Base-by-base conservation (phyloP, 2,329 filamentous ascomycete genomes). In the Claviceps pazoutovae region DNA sequence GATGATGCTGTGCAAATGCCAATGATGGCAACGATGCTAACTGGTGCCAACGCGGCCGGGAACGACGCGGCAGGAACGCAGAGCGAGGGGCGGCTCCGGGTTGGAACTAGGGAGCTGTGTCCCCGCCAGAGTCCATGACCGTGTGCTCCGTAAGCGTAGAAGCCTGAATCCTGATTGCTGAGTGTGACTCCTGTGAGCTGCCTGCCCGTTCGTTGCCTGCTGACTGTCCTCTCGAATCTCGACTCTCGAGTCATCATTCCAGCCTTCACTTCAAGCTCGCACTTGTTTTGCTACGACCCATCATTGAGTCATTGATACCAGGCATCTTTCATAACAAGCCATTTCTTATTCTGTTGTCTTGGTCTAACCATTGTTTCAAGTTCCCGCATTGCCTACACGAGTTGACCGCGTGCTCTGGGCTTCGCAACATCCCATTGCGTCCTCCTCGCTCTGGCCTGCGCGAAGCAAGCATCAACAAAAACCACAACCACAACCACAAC, bases 101-200 rank as follows among this genome's bases (percentile, higher is more conserved):
- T 14, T 44, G 21, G 21, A 19, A 42, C 41, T 11, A 41, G 16
- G 16, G 38, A 43, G 5, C 43, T 7, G 23, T 23, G 26, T 21
- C 13, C 44, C 16, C 11, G 23, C 14, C 23, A 16, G 37, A 16
- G 37, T 39, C 14, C n/a, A 17, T 39, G 16, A 21, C 38, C 26
- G 30, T 44, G 48, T 39, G 23, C 39, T 36, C 48, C 49, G 49
- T 50, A 50, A 46, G 26, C 49, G 49, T 46, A 14, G 42, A 50
- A 46, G 49, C 49, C 49, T 50, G 42, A 42, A 46, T 34, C 30
- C 30, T 34, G 30, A 34, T 41, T 21, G 49, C 49, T 26, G 26
- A 26, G 26, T 26, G 26, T 3, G 4, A 23, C 23, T 23, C 26
- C 26, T 30, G 26, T 7, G 23, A 30, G 11, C 23, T 30, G n/a